These are phyloP conservation scores for Colletotrichum echinochloae DNA, from an alignment of 2,329 filamentous ascomycete species.

Conservation along the genomic window DNA sequence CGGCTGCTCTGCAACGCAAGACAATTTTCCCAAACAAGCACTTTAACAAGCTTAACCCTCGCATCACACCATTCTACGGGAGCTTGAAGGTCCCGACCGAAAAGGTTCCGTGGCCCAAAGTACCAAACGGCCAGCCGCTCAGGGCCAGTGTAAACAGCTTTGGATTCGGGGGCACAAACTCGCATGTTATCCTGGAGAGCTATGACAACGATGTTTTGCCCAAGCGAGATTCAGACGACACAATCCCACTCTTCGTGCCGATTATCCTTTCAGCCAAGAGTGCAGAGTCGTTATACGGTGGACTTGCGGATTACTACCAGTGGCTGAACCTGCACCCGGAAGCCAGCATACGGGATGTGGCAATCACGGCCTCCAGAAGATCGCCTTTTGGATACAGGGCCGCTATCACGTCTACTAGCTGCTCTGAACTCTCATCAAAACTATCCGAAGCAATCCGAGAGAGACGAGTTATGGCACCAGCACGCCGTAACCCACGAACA, in stretches of 20 bases:
- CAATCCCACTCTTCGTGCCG: background rate
- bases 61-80: background rate
- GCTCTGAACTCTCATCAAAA: background rate
- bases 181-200: background rate
- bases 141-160: background rate
- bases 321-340: background rate
- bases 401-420: background rate
- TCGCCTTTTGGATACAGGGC: background rate
- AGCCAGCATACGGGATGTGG: background rate
- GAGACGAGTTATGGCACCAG: background rate
- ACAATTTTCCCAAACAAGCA: background rate
- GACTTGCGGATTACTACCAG: background rate
- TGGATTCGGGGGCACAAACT: background rate
- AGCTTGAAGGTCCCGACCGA: background rate
- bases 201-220: background rate
- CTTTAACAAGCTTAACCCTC: background rate
- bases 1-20: background rate
- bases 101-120: background rate
- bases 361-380: background rate
- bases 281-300: background rate
- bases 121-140: background rate
- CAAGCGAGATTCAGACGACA: background rate
- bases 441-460: background rate
- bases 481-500: constrained; percentile 15
- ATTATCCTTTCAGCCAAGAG: background rate